Base-by-base conservation (phyloP, 2,329 filamentous ascomycete genomes). In the Ascomycota sp. region DNA sequence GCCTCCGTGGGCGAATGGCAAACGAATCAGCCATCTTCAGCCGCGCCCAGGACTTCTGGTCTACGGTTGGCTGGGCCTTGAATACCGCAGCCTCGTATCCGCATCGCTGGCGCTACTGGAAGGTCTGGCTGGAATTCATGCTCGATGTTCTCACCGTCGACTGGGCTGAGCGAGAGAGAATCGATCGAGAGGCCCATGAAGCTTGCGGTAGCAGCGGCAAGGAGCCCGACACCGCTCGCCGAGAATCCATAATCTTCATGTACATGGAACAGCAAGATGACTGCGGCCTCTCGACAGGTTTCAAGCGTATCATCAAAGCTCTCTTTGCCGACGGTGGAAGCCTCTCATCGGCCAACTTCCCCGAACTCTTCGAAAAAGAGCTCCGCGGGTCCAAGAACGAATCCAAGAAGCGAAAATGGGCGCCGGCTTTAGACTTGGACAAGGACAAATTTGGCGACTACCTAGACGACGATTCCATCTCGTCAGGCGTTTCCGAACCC, bases 11-110 rank as follows among this genome's bases (percentile, higher is more conserved):
- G 6, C 59, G 62, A 8, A 59, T 82, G 33, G 73, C 75, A 2
- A 65, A 68, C 30, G 56, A 64, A 10, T 62, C 70, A 26, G 75
- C 76, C 20, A 37, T 94, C 2, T 93, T 79, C 69, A 57, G 56
- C 11, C 65, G 69, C n/a, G 79, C 76, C 1, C 72, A 79, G 35
- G 81, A 92, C 45, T 91, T 95, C 43, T 98, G 89, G 82, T 67
- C 73, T 25, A 68, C 80, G 0, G 65, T 89, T 0, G 89, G 86
- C 4, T 95, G 89, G 89, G 77, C 80, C 0, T 83, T 95, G 48
- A 89, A 86, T 46, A 95, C 86, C 54, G 85, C 81, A 30, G 64
- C 77, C 2, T 50, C 65, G 21, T 62, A 86, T 40, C 71, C 71
- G 2, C 62, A 66, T 25, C 65, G 86, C 13, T 95, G 89, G 86